Evolutionary conservation across 1,139 yeast species (phyloP).

Genomic region (Magnusiomyces paraingens): DNA sequence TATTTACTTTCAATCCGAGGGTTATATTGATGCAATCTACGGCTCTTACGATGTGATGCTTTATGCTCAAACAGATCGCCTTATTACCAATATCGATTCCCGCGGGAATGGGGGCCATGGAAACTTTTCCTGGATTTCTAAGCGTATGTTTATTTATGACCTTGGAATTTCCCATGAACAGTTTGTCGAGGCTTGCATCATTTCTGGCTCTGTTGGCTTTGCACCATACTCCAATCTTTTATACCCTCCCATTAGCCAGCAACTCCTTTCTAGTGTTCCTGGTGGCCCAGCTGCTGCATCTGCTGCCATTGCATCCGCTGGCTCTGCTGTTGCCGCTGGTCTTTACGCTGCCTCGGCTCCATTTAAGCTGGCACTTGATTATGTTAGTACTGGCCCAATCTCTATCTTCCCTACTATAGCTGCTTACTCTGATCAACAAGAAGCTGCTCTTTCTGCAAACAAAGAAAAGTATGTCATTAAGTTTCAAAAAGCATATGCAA

Average conservation of each 20-base stretch:
- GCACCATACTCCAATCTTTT: slow-evolving; percentile 1
- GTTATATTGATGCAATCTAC: slow-evolving; percentile 65
- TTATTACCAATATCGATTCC: slow-evolving; percentile 67
- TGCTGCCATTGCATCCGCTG: slow-evolving; percentile 36
- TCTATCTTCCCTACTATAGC: slow-evolving; percentile 38
- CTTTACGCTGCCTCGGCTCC: slow-evolving; percentile 26
- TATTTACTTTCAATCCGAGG: slow-evolving; percentile 49
- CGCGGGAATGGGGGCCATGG: slow-evolving; percentile 41
- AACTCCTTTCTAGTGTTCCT: slow-evolving; percentile 23
- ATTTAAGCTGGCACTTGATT: slow-evolving; percentile 11
- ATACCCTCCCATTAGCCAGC: slow-evolving; percentile 38
- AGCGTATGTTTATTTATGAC: slow-evolving; percentile 51
- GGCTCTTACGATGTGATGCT: slow-evolving; percentile 79
- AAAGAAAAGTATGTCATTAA: slow-evolving; percentile 30
- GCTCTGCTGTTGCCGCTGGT: slow-evolving; percentile 34
- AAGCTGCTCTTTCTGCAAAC: slow-evolving; percentile 16
- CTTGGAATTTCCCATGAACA: slow-evolving; percentile 55
- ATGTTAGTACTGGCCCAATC: slow-evolving; percentile 19
- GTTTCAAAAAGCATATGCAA: slow-evolving; percentile 48
- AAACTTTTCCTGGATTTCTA: slow-evolving; percentile 57
- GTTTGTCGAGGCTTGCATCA: slow-evolving; percentile 62
- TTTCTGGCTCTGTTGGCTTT: slow-evolving; percentile 54
- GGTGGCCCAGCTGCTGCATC: slow-evolving; percentile 22
- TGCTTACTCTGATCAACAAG: slow-evolving; percentile 27
- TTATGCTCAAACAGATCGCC: slow-evolving; percentile 55